These are phyloP conservation scores for Phytomonas serpens DNA, from an alignment of 208 protist genomes.

Conservation along the genomic window DNA sequence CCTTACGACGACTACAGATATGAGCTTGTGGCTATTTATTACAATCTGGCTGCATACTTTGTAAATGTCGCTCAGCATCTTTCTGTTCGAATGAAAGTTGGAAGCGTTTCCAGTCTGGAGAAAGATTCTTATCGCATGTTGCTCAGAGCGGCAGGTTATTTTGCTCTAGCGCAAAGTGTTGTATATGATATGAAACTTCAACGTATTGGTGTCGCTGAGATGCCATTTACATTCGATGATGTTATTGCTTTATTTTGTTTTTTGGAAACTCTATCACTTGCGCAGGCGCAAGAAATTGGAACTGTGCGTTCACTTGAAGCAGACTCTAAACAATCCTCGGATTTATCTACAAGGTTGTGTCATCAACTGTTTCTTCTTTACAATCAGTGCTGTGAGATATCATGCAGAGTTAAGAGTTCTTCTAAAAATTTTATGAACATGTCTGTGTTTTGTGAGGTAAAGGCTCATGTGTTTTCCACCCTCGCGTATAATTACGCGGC, in stretches of 20 bases:
- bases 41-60: conserved; percentile 40
- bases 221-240: conserved; percentile 27
- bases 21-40: conserved; percentile 57
- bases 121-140: conserved; percentile 60
- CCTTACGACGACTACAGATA: conserved; percentile 66
- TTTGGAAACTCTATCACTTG: conserved; percentile 32
- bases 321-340: conserved; percentile 23
- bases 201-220: conserved; percentile 26
- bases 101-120: conserved; percentile 20
- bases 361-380: conserved; percentile 57
- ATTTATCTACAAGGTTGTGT: conserved; percentile 26
- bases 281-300: conserved; percentile 63
- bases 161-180: conserved; percentile 30
- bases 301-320: conserved; percentile 29
- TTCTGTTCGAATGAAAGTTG: conserved; percentile 22
- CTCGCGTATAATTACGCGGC: conserved; percentile 40
- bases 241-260: conserved; percentile 21
- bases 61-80: conserved; percentile 53
- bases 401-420: conserved; percentile 14
- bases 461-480: conserved; percentile 38
- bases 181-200: conserved; percentile 27
- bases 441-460: conserved; percentile 27
- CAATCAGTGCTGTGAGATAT: conserved; percentile 18
- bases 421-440: conserved; percentile 26
- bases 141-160: conserved; percentile 50